Conservation (phyloP, 1,284 basidiomycete genomes). For the Gymnopus androsaceus region DNA sequence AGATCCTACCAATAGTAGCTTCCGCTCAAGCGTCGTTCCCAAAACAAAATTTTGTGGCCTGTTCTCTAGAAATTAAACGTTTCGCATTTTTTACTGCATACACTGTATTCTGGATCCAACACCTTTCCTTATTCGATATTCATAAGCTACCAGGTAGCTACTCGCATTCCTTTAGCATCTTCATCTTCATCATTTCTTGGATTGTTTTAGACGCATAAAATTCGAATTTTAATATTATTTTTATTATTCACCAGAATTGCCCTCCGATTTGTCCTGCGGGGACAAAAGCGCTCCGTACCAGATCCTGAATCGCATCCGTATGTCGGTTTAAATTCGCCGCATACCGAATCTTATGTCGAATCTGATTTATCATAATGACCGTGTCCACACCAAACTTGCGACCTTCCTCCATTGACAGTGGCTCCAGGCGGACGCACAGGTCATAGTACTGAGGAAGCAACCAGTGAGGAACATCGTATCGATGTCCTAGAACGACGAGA, state of each 20-base stretch:
- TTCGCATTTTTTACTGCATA: no score
- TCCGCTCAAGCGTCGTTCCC: not conserved
- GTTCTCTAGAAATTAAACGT: no score
- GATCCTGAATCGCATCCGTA: slow-evolving; percentile 13
- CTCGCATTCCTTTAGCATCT: no score
- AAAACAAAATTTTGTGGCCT: not conserved
- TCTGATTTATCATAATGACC: slow-evolving; percentile 8
- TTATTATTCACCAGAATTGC: not conserved
- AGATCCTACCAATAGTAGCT: not conserved
- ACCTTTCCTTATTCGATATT: no score
- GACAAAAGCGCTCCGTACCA: slow-evolving; percentile 10
- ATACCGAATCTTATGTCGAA: slow-evolving; percentile 17
- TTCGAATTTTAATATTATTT: not conserved
- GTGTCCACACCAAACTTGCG: slow-evolving; percentile 17
- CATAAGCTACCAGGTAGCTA: no score
- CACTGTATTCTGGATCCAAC: no score
- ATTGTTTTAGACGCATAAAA: not conserved
- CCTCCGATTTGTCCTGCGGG: not conserved
- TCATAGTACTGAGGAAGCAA: slow-evolving; percentile 27
- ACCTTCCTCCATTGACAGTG: slow-evolving; percentile 18
- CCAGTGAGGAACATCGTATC: slow-evolving; percentile 28
- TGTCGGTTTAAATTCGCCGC: slow-evolving; percentile 16
- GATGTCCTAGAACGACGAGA: slow-evolving; percentile 25
- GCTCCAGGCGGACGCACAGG: slow-evolving; percentile 23
- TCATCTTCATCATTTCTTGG: no score